Conservation (phyloP, 805 yeast genomes). For the Schizosaccharomyces octosporus region DNA sequence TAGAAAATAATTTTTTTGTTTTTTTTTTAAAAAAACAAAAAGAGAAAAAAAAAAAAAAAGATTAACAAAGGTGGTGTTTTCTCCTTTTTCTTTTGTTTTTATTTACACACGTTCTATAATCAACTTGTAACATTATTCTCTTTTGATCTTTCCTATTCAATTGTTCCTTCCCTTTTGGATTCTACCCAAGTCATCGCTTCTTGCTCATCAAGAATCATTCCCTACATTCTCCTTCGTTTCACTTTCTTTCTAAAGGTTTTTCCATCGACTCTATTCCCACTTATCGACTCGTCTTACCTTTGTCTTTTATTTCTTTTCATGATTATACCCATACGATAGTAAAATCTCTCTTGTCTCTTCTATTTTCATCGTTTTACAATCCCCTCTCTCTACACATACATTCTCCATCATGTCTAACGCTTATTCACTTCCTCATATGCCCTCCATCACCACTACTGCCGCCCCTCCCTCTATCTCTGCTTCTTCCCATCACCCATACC, state of each 20-base stretch:
- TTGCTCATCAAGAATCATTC: too few species aligned
- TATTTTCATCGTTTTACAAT: neutral
- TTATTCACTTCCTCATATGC: neutral
- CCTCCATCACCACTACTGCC: neutral
- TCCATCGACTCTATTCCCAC: neutral
- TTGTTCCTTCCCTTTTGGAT: too few species aligned
- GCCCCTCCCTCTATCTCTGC: neutral
- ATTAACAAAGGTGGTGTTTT: too few species aligned
- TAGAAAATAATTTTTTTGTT: too few species aligned
- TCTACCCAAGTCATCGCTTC: too few species aligned
- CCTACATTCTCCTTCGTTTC: too few species aligned
- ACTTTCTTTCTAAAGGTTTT: neutral
- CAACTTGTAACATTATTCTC: too few species aligned
- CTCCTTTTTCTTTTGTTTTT: too few species aligned
- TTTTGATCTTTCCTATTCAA: too few species aligned
- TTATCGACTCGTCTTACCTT: neutral
- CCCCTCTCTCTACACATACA: neutral
- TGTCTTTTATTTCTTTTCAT: neutral
- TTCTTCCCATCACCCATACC: neutral
- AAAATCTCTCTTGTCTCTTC: neutral
- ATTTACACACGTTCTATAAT: too few species aligned
- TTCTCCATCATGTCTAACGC: neutral
- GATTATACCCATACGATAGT: neutral
- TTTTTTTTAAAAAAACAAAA: too few species aligned
- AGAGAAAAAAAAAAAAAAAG: too few species aligned